Percentiles rank a stretch among this genome's conserved stretches.
Conservation (phyloP, 371 early-diverging fungal species). For the Apophysomyces sp. region DNA sequence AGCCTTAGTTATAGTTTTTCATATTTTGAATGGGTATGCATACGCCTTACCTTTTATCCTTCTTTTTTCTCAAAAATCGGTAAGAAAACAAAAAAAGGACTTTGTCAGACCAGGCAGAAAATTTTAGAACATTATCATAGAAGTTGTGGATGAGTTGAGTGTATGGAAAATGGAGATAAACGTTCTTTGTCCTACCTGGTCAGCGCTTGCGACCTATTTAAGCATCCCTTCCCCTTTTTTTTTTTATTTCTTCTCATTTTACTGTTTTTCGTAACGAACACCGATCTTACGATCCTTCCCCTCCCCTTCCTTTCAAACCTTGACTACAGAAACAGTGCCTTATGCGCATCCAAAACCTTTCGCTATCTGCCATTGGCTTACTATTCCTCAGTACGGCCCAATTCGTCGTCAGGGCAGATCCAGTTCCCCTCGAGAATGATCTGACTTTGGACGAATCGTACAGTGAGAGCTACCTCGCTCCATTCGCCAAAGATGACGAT, state of each 20-base stretch:
- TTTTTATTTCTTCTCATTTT: constrained; percentile 3
- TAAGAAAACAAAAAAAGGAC: neutral
- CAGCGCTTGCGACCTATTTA: neutral
- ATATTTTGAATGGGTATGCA: too few relatives aligned
- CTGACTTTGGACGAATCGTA: neutral
- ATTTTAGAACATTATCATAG: neutral
- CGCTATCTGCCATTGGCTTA: constrained; percentile 22
- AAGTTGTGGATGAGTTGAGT: neutral
- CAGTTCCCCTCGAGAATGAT: neutral
- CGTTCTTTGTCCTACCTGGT: constrained; percentile 1
- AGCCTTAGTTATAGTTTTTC: too few relatives aligned
- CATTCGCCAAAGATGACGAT: constrained; percentile 25
- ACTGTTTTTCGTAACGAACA: neutral
- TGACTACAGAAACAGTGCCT: neutral
- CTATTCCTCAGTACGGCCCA: constrained; percentile 14
- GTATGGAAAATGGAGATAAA: too few relatives aligned
- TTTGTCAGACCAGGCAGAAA: too few relatives aligned
- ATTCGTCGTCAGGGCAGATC: constrained; percentile 7
- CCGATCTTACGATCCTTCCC: neutral
- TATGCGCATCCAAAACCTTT: constrained; percentile 11
- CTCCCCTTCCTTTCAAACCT: constrained; percentile 10
- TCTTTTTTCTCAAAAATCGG: too few relatives aligned
- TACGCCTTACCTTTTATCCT: too few relatives aligned
- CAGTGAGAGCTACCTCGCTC: constrained; percentile 20
- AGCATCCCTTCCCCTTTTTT: constrained; percentile 17